Evolutionary conservation across 306 rosid genomes (phyloP).

Genomic region (Sicyos edulis): DNA sequence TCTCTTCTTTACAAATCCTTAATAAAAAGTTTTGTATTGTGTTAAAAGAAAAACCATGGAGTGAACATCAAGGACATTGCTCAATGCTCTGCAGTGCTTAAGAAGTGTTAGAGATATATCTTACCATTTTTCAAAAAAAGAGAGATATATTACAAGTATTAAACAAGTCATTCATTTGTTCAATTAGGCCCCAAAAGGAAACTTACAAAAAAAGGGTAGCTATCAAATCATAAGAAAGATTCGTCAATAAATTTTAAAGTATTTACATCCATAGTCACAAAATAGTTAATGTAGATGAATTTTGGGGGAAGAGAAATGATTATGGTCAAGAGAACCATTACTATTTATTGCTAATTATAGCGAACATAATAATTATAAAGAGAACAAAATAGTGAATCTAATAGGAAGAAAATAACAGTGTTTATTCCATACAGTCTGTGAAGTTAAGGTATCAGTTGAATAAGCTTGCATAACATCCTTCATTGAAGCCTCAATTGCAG

Average conservation of each 20-base stretch:
- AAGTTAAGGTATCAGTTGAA: constrained; percentile 32
- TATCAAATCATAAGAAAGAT: too few relatives aligned
- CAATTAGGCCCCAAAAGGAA: background rate
- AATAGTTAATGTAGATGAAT: too few relatives aligned
- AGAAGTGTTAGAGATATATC: background rate
- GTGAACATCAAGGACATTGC: background rate
- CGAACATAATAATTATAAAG: too few relatives aligned
- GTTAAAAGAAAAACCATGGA: constrained; percentile 7
- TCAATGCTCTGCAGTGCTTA: background rate
- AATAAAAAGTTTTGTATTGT: too few relatives aligned
- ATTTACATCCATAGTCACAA: too few relatives aligned
- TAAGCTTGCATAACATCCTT: constrained; percentile 52
- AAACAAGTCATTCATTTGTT: background rate
- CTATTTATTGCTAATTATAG: too few relatives aligned
- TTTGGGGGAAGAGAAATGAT: too few relatives aligned
- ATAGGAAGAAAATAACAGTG: background rate
- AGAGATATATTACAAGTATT: background rate
- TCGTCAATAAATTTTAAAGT: too few relatives aligned
- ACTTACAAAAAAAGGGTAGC: too few relatives aligned
- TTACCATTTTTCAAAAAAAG: background rate
- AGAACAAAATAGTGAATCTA: too few relatives aligned
- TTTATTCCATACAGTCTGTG: constrained; percentile 41
- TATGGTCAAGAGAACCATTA: too few relatives aligned
- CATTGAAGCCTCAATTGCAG: constrained; percentile 91
- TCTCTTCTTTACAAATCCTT: too few relatives aligned